Evolutionary conservation across 495 filamentous ascomycete genomes (phyloP).

Genomic region (Talaromyces adpressus): DNA sequence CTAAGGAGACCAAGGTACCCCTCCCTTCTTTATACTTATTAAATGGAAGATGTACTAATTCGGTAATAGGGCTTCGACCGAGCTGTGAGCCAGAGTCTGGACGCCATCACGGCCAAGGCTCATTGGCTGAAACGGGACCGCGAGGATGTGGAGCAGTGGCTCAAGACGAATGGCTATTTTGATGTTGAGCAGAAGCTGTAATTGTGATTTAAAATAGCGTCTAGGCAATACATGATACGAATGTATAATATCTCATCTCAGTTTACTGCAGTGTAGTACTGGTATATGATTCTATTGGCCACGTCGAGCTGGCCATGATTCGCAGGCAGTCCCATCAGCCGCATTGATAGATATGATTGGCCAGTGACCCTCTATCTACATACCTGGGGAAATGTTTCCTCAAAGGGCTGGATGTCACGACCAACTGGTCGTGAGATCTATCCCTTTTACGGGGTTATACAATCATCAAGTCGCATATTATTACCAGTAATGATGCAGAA

Average conservation of each 20-base stretch:
- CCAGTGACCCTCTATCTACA: background rate
- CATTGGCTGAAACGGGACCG: constrained; percentile 57
- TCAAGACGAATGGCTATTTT: constrained; percentile 51
- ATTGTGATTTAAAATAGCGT: background rate
- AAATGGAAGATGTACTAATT: constrained; percentile 11
- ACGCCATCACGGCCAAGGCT: constrained; percentile 53
- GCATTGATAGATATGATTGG: background rate
- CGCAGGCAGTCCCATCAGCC: background rate
- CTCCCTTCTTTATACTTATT: background rate
- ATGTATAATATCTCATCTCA: background rate
- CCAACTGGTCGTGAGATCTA: background rate
- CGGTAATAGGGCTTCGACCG: constrained; percentile 46
- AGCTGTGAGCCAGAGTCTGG: constrained; percentile 53
- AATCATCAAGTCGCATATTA: background rate
- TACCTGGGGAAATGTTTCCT: background rate
- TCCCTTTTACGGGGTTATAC: background rate
- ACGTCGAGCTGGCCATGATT: background rate
- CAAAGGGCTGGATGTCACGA: background rate
- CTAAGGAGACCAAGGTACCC: constrained; percentile 67
- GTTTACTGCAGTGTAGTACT: background rate
- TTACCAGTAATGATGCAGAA: background rate
- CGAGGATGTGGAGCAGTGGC: constrained; percentile 53
- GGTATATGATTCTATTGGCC: no score
- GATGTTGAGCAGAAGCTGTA: constrained; percentile 31
- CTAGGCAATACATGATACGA: background rate